These are phyloP conservation scores for Seiridium unicorne DNA, from an alignment of 2,329 filamentous ascomycete species.

Conservation along the genomic window DNA sequence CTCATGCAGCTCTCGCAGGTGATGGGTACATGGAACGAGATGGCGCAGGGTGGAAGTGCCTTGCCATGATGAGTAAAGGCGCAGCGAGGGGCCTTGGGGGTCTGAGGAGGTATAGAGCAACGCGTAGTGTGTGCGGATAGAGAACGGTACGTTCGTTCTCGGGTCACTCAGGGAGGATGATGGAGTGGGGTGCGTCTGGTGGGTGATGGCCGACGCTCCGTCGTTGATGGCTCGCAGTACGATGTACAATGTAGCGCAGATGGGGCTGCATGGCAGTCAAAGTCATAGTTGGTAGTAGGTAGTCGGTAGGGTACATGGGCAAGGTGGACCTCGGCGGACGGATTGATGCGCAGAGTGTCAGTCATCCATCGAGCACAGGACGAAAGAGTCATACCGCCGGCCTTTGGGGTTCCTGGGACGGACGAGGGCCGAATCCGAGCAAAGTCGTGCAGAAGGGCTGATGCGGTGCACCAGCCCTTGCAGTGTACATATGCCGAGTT, in stretches of 20 bases:
- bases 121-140: background rate
- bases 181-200: background rate
- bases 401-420: background rate
- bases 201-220: background rate
- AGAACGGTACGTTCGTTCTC: background rate
- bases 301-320: too few relatives aligned
- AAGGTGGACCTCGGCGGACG: background rate
- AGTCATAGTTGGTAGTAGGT: too few relatives aligned
- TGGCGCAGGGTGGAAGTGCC: conserved; percentile 8
- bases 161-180: conserved; percentile 1
- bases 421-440: background rate
- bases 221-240: background rate
- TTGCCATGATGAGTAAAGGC: conserved; percentile 10
- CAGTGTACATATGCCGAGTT: conserved; percentile 5
- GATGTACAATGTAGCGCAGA: background rate
- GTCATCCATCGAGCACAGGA: background rate
- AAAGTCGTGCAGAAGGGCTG: background rate
- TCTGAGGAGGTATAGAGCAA: background rate
- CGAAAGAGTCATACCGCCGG: background rate
- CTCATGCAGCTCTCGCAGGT: background rate
- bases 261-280: too few relatives aligned
- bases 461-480: conserved; percentile 1
- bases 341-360: background rate
- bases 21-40: conserved; percentile 4
- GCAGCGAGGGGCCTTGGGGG: background rate